Conservation (phyloP, 2,329 filamentous ascomycete genomes). For the Aspergillus calidoustus region DNA sequence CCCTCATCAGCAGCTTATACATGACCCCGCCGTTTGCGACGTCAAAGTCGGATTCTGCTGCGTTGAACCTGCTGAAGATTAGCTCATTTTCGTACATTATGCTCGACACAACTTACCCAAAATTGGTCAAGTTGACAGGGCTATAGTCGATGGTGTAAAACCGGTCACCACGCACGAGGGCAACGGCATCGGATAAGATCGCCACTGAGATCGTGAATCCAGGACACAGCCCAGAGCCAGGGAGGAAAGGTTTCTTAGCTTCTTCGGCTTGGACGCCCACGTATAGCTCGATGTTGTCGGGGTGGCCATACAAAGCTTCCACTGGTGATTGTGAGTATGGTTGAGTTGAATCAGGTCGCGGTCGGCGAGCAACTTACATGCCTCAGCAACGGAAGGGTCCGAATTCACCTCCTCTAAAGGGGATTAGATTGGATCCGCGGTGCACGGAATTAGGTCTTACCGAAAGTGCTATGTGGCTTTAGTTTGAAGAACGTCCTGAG, state of each 20-base stretch:
- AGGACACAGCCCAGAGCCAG: slow-evolving; percentile 54
- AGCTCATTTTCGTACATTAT: too few relatives aligned
- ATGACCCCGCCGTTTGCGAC: slow-evolving; percentile 55
- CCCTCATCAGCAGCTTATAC: slow-evolving; percentile 56
- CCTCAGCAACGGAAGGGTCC: too few relatives aligned
- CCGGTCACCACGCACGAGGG: slow-evolving; percentile 52
- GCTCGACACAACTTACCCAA: too few relatives aligned
- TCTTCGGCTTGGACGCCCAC: slow-evolving; percentile 62
- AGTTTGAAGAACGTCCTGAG: slow-evolving; percentile 59
- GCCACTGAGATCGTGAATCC: slow-evolving; percentile 51
- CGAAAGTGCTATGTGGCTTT: slow-evolving; percentile 53
- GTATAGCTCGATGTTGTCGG: slow-evolving; percentile 61
- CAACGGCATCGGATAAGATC: slow-evolving; percentile 52
- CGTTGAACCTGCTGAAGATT: too few relatives aligned
- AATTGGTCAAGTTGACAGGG: too few relatives aligned
- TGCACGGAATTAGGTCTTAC: neutral
- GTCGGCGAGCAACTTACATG: too few relatives aligned
- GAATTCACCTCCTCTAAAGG: too few relatives aligned
- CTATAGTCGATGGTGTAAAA: slow-evolving; percentile 51
- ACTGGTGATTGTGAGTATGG: slow-evolving; percentile 29
- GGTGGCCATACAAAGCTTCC: slow-evolving; percentile 54
- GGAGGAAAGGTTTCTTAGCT: slow-evolving; percentile 56
- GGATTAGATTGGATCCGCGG: too few relatives aligned
- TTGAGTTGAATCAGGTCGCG: neutral
- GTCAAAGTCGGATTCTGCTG: too few relatives aligned